Base-by-base conservation (phyloP, 352 stramenopile species). In the Phytophthora cryptogea region DNA sequence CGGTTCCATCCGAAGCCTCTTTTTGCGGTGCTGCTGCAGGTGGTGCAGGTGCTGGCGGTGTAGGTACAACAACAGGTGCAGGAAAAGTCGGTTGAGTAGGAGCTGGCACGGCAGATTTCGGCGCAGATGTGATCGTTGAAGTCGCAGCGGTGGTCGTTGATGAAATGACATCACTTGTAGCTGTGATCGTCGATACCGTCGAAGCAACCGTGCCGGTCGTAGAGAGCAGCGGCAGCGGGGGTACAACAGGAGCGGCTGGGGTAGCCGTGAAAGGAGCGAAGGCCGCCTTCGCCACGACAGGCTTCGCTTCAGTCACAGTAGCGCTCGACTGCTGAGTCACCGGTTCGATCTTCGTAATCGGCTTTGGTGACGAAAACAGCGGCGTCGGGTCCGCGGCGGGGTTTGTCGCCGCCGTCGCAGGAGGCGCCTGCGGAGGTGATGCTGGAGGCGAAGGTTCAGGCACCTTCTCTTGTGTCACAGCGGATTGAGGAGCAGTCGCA, bases 311-410 rank as follows among this genome's bases (percentile, higher is more conserved):
- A 41, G 54, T 44, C 14, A 17, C 13, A 11, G 35, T 28, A 48
- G 46, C 35, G 35, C 20, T 66, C 23, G 50, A 27, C 44, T 64
- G 48, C 23, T 62, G 31, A 11, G 27, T 23, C 28, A 37, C 23
- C 28, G 63, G 51, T 23, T 67, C 58, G 30, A 0, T 60, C 45
- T 69, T 68, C 20, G 47, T 40, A 33, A 53, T 37, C 7, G 46
- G 53, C 11, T 61, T 66, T 17, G 62, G 61, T 41, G 46, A 71
- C 14, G 54, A 66, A 49, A 66, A 68, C 40, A 70, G 37, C 26
- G 59, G 54, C 11, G 31, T 20, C 26, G 49, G 43, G 52, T 45
- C n/a, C 46, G 66, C 43, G 20, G 33, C 40, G 44, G 61, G 40
- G 17, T 70, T 72, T 9, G 61, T 43, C 27, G 48, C 37, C 54